Evolutionary conservation across 257 asterid genomes (phyloP).

Genomic region (Primulina eburnea): DNA sequence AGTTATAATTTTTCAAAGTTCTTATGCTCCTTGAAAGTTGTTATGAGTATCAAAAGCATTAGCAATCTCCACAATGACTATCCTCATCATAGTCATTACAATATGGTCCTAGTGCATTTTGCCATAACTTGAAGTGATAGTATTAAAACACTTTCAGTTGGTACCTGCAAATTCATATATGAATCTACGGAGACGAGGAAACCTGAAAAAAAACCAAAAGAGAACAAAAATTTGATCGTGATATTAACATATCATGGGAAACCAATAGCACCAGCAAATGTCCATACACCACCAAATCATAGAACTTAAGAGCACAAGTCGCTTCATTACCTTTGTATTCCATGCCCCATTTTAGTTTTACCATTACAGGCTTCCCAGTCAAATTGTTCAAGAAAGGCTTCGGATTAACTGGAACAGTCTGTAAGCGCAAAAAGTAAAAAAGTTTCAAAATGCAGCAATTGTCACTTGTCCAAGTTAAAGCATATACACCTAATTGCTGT

Average conservation of each 20-base stretch:
- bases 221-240: not conserved
- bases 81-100: not conserved
- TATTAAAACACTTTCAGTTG: not conserved
- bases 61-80: not conserved
- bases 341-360: conserved; percentile 98
- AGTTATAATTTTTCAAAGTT: not conserved
- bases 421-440: conserved; percentile 26
- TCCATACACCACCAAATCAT: not conserved
- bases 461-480: not conserved
- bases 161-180: conserved; percentile 97
- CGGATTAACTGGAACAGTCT: conserved; percentile 98
- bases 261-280: not conserved
- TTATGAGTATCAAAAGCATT: not conserved
- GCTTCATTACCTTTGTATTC: conserved; percentile 73
- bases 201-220: conserved; percentile 47
- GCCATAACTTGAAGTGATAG: not conserved
- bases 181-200: conserved; percentile 91
- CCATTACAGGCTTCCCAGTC: conserved; percentile 95
- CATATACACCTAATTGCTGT: not conserved
- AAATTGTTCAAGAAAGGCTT: conserved; percentile 96
- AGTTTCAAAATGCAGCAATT: conserved; percentile 8
- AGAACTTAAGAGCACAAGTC: not conserved
- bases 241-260: not conserved
- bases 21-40: not conserved
- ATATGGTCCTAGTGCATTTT: not conserved